Evolutionary conservation across 2,329 filamentous ascomycete species (phyloP), one percentile per base, ranked within the genome.

Genomic region (Fusarium decemcellulare): DNA sequence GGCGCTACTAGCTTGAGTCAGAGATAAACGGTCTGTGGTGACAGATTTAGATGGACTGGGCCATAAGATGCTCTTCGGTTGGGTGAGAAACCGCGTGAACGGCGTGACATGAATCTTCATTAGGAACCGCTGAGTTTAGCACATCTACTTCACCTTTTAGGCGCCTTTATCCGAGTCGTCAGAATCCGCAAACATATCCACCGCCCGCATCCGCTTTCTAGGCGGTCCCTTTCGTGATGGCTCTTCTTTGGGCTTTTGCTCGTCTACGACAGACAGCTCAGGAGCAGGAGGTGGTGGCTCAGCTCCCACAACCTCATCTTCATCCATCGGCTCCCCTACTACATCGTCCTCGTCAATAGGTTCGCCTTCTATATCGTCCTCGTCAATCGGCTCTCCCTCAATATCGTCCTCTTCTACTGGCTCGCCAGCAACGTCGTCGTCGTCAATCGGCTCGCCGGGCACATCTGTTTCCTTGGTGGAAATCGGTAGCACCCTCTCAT

Each of bases 121-220:
- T 59, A 46, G 18, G 18, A 23, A 23, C 18, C 18, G 34, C 39
- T 55, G 61, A 36, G 14, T 43, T 40, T 43, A 39, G 43, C 53
- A 63, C 32, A 43, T 54, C 54, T 54, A 36, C 30, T n/a, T n/a
- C 32, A 11, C 40, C 56, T 37, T 53, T 65, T 63, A 74, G 32
- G 48, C 37, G 16, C 50, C 59, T 57, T 66, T 70, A 16, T 76
- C 72, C 12, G 76, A 78, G 14, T 79, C 86, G 71, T 92, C 92
- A 6, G 91, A 92, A 77, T 92, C 92, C 11, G 92, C 93, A 87
- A 96, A 97, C 93, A 96, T 95, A 76, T 96, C 93, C 71, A 92
- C 92, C 6, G 93, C 93, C 71, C 90, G 90, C 79, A 93, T 91
- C 66, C 92, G 87, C 76, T 88, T 91, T 72, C 87, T 84, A 68